These are phyloP conservation scores for Aspergillus cristatus DNA, from an alignment of 495 filamentous ascomycete species.

Conservation along the genomic window DNA sequence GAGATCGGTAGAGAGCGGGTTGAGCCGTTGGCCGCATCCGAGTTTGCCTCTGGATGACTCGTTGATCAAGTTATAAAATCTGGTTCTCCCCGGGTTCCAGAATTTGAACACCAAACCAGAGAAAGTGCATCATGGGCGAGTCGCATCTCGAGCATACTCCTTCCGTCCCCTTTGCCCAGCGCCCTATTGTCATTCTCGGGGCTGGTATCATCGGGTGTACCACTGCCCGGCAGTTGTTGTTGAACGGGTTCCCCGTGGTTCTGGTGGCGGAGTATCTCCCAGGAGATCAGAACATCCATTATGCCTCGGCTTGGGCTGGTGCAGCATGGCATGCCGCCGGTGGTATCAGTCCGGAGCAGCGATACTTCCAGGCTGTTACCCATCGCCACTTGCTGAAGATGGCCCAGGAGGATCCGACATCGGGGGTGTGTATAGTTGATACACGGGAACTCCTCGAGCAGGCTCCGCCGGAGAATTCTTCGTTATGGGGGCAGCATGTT, in stretches of 20 bases:
- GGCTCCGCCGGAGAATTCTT: conserved; percentile 24
- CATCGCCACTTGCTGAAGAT: conserved; percentile 31
- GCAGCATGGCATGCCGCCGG: conserved; percentile 38
- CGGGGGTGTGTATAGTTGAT: conserved; percentile 31
- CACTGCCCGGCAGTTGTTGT: conserved; percentile 27
- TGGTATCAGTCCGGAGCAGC: conserved; percentile 29
- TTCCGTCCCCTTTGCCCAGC: conserved; percentile 24
- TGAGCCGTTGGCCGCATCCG: too few species aligned
- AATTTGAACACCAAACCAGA: too few species aligned
- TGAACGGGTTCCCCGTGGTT: conserved; percentile 28
- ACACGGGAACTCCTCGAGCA: conserved; percentile 31
- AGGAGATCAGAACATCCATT: conserved; percentile 31
- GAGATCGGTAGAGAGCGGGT: too few species aligned
- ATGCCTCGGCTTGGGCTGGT: conserved; percentile 39
- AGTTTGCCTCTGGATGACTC: too few species aligned
- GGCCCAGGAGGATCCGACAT: conserved; percentile 26
- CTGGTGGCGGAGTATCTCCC: conserved; percentile 35
- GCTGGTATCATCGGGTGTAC: conserved; percentile 39
- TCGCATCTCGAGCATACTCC: conserved; percentile 1
- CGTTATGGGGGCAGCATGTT: conserved; percentile 31
- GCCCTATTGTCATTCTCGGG: conserved; percentile 31
- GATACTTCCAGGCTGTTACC: conserved; percentile 30
- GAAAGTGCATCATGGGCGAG: conserved; percentile 19
- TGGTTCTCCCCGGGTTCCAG: too few species aligned
- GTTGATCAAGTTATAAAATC: too few species aligned